These are phyloP conservation scores for Epichloe sp. DNA, from an alignment of 2,329 filamentous ascomycete genomes.

Conservation along the genomic window DNA sequence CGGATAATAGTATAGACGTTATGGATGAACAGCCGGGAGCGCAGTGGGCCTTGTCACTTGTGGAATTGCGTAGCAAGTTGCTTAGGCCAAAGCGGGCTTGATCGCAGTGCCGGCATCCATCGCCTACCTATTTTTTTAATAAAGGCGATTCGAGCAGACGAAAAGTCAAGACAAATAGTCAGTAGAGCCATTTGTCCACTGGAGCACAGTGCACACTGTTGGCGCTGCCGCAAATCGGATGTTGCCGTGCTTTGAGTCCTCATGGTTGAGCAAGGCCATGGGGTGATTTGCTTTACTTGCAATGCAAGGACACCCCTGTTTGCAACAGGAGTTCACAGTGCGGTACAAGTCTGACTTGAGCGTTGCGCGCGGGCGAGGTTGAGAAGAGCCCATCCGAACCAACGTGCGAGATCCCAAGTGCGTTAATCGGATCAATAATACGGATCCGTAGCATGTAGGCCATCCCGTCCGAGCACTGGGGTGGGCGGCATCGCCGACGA, in stretches of 20 bases:
- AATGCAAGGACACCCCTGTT: slow-evolving; percentile 3
- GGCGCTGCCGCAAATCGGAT: neutral
- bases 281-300: neutral
- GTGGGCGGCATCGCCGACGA: slow-evolving; percentile 1
- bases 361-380: neutral
- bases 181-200: neutral
- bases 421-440: neutral
- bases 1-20: neutral
- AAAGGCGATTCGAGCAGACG: neutral
- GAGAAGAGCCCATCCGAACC: slow-evolving; percentile 2
- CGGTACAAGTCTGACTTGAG: neutral
- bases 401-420: neutral
- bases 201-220: neutral
- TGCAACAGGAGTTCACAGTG: neutral
- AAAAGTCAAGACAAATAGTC: neutral
- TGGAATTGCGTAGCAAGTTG: neutral
- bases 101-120: neutral
- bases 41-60: neutral
- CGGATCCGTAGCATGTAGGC: neutral
- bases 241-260: neutral
- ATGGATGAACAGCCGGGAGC: neutral
- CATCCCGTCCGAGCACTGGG: slow-evolving; percentile 4
- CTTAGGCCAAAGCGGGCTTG: slow-evolving; percentile 1
- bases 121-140: neutral
- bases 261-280: neutral